Evolutionary conservation across 2,329 filamentous ascomycete genomes (phyloP).

Genomic region (Aureobasidium sp.): DNA sequence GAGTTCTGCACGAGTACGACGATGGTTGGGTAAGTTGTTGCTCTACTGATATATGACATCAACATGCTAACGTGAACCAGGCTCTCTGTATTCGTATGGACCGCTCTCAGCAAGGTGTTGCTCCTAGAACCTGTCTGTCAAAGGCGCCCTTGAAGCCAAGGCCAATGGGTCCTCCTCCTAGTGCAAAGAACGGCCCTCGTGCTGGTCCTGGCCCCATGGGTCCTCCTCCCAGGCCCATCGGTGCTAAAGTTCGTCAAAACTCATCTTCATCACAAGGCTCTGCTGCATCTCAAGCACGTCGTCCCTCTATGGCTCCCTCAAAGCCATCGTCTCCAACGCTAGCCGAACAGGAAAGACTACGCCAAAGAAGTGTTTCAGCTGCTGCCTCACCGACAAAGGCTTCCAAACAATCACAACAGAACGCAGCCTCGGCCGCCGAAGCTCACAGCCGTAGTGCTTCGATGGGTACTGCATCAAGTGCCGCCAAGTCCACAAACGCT

Average conservation of each 20-base stretch:
- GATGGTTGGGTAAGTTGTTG: constrained; percentile 79
- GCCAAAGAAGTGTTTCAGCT: constrained; percentile 10
- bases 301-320: not conserved
- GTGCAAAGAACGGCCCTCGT: constrained; percentile 13
- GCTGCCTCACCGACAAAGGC: constrained; percentile 1
- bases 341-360: not conserved
- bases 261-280: not conserved
- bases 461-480: not conserved
- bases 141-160: constrained; percentile 85
- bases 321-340: constrained; percentile 5
- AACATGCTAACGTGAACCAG: constrained; percentile 36
- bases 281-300: not conserved
- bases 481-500: not conserved
- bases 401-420: not conserved
- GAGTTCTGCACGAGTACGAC: constrained; percentile 91
- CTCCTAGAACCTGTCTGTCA: constrained; percentile 86
- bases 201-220: constrained; percentile 22
- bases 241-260: constrained; percentile 8
- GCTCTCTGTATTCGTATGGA: constrained; percentile 88
- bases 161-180: constrained; percentile 47
- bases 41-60: not conserved
- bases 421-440: not conserved
- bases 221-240: constrained; percentile 11
- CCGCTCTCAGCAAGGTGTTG: constrained; percentile 84
- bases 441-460: constrained; percentile 10